Evolutionary conservation across 768 basidiomycete species (phyloP), one percentile per base, ranked within the genome.

Genomic region (Phaeolepiota aurea): DNA sequence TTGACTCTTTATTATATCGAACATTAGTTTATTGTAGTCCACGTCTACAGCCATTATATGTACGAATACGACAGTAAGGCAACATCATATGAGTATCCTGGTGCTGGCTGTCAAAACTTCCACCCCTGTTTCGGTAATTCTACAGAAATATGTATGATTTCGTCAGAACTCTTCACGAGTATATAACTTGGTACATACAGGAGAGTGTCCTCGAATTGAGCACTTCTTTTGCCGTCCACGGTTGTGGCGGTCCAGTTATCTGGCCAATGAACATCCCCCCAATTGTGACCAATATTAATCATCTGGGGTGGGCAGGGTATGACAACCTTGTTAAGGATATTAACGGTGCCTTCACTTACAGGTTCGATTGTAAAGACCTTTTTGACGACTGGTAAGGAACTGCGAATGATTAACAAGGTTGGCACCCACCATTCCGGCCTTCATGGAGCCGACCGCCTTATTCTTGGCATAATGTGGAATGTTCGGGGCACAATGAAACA

Each of bases 201-300:
- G 23, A 99, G 66, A 1, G 94, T 97, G 54, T 99, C 96, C 59
- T 99, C 96, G 55, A 97, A 99, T 54, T 99, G 96, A 1, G 96
- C 96, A 45, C 88, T 92, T 42, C 75, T 69, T 58, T 85, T 86
- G 16, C 92, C 94, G 61, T 97, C 94, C 10, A 74, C 61, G 3
- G 96, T 99, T 15, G 85, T 89, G 1, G 93, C 90, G 2, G 94
- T 98, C 94, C 94, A 98, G 54, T 90, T 82, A 58, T 94, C 91
- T 21, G 84, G 83, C 92, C 92, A 91, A 56, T 91, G 88, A 15
- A 81, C 69, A 41, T 78, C 76, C 20, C 76, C 76, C 79, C 83
- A 86, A 47, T 70, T 77, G 38, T 72, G 69, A 3, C 93, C 93
- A 14, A 89, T 59, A 58, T 97, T 97, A 49, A 96, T 81, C 93